Evolutionary conservation across 805 yeast genomes (phyloP).

Genomic region (Saccharomyces kudriavzevii): DNA sequence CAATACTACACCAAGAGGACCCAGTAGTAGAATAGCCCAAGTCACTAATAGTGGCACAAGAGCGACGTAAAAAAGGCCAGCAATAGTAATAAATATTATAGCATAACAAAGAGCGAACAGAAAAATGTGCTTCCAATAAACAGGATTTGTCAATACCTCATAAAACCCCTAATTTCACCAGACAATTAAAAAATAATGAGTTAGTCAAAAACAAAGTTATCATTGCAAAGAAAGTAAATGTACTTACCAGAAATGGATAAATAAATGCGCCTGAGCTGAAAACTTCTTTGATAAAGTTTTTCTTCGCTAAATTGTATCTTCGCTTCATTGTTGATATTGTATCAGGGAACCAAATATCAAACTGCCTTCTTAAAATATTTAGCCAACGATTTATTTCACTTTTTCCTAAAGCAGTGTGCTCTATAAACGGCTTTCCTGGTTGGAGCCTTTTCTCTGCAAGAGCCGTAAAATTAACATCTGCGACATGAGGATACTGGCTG

Average conservation of each 20-base stretch:
- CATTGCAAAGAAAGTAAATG: conserved; percentile 2
- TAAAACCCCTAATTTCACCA: conserved; percentile 18
- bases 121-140: conserved; percentile 25
- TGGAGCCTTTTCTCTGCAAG: not conserved
- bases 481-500: not conserved
- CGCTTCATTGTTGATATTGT: not conserved
- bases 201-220: not conserved
- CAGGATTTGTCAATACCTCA: conserved; percentile 15
- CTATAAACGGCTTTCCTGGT: not conserved
- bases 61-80: conserved; percentile 16
- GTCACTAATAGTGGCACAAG: conserved; percentile 23
- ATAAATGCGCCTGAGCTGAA: conserved; percentile 9
- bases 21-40: conserved; percentile 22
- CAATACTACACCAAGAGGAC: conserved; percentile 27
- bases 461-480: not conserved
- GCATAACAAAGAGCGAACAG: conserved; percentile 20
- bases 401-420: not conserved
- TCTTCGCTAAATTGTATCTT: conserved; percentile 1
- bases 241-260: conserved; percentile 18
- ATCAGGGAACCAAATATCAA: not conserved
- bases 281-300: conserved; percentile 12
- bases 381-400: conserved; percentile 1
- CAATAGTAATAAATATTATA: conserved; percentile 17
- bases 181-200: not conserved
- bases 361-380: not conserved